A percentile compares a stretch with the other conserved stretches of the same genome.
Evolutionary conservation across 371 early-diverging fungal species (phyloP).

Genomic region (Mucor lusitanicus): DNA sequence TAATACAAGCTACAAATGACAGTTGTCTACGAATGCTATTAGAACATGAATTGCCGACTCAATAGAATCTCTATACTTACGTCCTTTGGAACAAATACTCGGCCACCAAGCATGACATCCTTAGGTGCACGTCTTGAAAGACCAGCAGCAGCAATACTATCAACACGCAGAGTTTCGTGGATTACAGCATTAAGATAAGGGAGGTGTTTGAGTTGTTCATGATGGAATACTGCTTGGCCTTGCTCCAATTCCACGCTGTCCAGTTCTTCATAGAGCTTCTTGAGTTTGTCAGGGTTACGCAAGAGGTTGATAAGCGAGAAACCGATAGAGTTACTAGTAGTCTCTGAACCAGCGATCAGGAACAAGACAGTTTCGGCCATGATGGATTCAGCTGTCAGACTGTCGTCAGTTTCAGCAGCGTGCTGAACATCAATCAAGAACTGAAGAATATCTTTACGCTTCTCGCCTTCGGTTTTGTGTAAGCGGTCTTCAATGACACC

Average conservation of each 20-base stretch:
- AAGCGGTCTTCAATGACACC: constrained; percentile 32
- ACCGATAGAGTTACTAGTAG: constrained; percentile 38
- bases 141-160: constrained; percentile 29
- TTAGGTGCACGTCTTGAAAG: constrained; percentile 20
- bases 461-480: constrained; percentile 5
- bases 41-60: background rate
- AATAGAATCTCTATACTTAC: constrained; percentile 15
- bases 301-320: constrained; percentile 36
- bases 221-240: constrained; percentile 17
- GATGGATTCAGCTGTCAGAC: constrained; percentile 30
- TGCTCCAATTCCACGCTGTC: constrained; percentile 19
- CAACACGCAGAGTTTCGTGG: constrained; percentile 39
- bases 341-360: constrained; percentile 47
- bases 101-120: constrained; percentile 15
- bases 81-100: constrained; percentile 22
- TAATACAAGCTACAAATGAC: constrained; percentile 13
- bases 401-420: constrained; percentile 25
- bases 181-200: constrained; percentile 44
- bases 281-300: constrained; percentile 23
- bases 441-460: constrained; percentile 45
- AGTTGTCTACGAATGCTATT: constrained; percentile 5
- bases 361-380: constrained; percentile 38
- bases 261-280: constrained; percentile 32
- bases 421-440: constrained; percentile 34
- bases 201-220: constrained; percentile 35